Percentiles rank a stretch among this genome's conserved stretches.
Evolutionary conservation across 768 basidiomycete genomes (phyloP).

Genomic region (Cystofilobasidium capitatum): DNA sequence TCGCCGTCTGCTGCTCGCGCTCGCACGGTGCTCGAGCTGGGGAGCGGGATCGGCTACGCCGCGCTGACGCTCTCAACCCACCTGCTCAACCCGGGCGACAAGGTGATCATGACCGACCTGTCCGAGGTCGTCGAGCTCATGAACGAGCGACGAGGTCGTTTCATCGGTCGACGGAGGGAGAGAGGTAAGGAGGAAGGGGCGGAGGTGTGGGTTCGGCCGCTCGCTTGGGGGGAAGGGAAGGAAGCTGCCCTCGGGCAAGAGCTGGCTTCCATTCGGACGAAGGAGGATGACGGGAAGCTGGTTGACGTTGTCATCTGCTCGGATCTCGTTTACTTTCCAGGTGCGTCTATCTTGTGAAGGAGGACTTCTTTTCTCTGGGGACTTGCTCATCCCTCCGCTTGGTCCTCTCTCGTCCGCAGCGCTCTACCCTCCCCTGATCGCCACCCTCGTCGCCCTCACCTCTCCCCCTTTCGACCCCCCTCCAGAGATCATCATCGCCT

Average conservation of each 20-base stretch:
- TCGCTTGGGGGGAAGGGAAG: background rate
- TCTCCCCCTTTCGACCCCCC: background rate
- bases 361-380: background rate
- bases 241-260: background rate
- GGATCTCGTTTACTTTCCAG: slow-evolving; percentile 16
- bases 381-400: too few relatives aligned
- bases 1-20: background rate
- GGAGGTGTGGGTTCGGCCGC: background rate
- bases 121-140: slow-evolving; percentile 14
- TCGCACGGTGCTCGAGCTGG: slow-evolving; percentile 13
- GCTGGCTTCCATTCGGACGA: background rate
- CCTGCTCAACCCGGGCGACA: background rate
- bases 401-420: background rate
- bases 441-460: slow-evolving; percentile 14
- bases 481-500: slow-evolving; percentile 16
- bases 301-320: slow-evolving; percentile 3
- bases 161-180: background rate
- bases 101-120: slow-evolving; percentile 13
- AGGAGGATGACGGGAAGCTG: background rate
- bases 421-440: slow-evolving; percentile 12
- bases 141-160: background rate
- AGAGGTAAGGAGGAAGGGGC: background rate
- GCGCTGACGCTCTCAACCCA: background rate
- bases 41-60: slow-evolving; percentile 5
- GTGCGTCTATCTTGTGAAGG: background rate